Evolutionary conservation across 169 alveolate species (phyloP), one percentile per base, ranked within the genome.

Genomic region (Cryptosporidium sp.): DNA sequence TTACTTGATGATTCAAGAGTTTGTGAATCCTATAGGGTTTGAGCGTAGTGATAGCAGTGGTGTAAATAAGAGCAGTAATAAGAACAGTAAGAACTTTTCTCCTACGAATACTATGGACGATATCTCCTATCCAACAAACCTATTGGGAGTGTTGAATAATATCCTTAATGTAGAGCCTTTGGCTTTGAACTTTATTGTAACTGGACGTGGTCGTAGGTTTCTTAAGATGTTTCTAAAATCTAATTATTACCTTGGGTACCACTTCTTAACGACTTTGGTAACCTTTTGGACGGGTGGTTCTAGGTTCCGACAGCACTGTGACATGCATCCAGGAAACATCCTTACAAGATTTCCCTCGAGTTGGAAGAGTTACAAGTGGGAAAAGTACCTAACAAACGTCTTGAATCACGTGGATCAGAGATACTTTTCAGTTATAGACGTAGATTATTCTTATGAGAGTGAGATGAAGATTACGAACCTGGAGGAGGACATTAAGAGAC

Each of bases 201-300:
- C 73, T 0, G 74, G 68, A 14, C 62, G 73, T 41, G 89, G 89
- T 31, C 41, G 45, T 35, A n/a, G 31, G 8, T 80, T 26, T 48
- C 70, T 80, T 1, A 29, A 37, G 29, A 26, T 61, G 70, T 12
- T 45, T 33, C 33, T 80, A 14, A 80, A 62, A 37, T 51, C 89
- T 2, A 58, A n/a, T 16, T 59, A 59, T 33, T 61, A 41, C 18
- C 9, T 80, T 8, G 62, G 80, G 48, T 80, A 80, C 39, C 70
- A 43, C 29, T 62, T 62, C 9, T 29, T 67, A 5, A 80, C 89
- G 6, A 41, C 59, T 26, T 26, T 65, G 16, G 23, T 65, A 9
- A 16, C 89, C 3, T 59, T 80, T 31, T 80, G 89, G 89, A 62
- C 75, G 3, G 89, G 89, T 12, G 89, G 89, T 7, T 23, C 71